Conservation (phyloP, 192 early-diverging fungal species). For the Rhizoclosmatium sp. region DNA sequence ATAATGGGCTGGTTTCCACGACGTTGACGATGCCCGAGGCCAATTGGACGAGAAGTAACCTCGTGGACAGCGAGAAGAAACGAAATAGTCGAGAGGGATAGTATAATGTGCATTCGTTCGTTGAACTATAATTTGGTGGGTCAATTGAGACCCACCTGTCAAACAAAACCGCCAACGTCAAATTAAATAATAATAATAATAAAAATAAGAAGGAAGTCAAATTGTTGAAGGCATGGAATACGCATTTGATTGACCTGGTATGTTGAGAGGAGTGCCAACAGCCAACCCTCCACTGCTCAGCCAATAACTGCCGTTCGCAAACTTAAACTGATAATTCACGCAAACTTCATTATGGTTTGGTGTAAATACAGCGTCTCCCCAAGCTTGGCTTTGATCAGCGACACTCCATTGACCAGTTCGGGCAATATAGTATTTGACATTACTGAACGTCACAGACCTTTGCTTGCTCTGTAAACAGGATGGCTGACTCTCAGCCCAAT, state of each 20-base stretch:
- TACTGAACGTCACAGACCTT: constrained; percentile 8
- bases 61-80: not conserved
- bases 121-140: not conserved
- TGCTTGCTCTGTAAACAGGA: not conserved
- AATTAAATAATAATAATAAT: no score
- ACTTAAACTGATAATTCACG: constrained; percentile 22
- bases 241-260: not conserved
- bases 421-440: constrained; percentile 4
- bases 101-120: not conserved
- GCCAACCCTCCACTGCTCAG: constrained; percentile 15
- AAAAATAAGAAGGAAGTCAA: no score
- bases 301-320: constrained; percentile 12
- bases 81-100: not conserved
- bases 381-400: not conserved
- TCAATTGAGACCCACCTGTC: not conserved
- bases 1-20: not conserved
- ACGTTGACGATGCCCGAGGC: not conserved
- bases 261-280: constrained; percentile 1
- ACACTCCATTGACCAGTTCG: not conserved
- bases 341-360: constrained; percentile 29
- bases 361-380: constrained; percentile 2
- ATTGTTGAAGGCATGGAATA: not conserved
- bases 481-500: not conserved
- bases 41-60: not conserved
- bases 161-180: no score